Conservation (phyloP, 2,329 filamentous ascomycete species). For the Mariannaea elegans region DNA sequence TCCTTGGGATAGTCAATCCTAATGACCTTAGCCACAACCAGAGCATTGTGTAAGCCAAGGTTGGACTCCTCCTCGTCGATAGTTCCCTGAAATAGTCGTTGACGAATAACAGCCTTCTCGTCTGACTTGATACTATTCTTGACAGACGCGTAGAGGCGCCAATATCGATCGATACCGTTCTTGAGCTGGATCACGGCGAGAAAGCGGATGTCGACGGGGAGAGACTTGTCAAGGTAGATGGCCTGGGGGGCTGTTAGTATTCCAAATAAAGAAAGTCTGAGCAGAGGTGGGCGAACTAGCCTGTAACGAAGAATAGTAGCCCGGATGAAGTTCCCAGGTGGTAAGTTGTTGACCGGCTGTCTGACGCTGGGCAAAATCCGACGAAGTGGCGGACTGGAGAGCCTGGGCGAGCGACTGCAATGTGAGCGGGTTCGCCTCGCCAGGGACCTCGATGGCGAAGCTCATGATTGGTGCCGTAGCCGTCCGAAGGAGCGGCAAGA, state of each 20-base stretch:
- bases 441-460: constrained; percentile 80
- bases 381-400: constrained; percentile 70
- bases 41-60: constrained; percentile 86
- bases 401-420: constrained; percentile 70
- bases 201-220: constrained; percentile 83
- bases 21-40: constrained; percentile 87
- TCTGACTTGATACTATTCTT: constrained; percentile 75
- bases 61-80: constrained; percentile 78
- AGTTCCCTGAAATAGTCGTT: constrained; percentile 77
- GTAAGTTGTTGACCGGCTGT: constrained; percentile 75
- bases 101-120: constrained; percentile 81
- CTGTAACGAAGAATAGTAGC: constrained; percentile 76
- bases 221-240: constrained; percentile 80
- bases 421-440: constrained; percentile 78
- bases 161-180: constrained; percentile 95
- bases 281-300: constrained; percentile 48
- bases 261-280: background rate
- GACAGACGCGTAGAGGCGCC: constrained; percentile 70
- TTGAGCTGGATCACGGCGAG: constrained; percentile 94
- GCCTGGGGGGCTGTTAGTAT: constrained; percentile 59
- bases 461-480: constrained; percentile 60
- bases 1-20: constrained; percentile 89
- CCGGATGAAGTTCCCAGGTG: constrained; percentile 73
- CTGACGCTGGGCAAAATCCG: constrained; percentile 70
- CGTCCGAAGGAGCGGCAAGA: constrained; percentile 30